Conservation (phyloP, 495 filamentous ascomycete genomes). For the Penicillium subrubescens region DNA sequence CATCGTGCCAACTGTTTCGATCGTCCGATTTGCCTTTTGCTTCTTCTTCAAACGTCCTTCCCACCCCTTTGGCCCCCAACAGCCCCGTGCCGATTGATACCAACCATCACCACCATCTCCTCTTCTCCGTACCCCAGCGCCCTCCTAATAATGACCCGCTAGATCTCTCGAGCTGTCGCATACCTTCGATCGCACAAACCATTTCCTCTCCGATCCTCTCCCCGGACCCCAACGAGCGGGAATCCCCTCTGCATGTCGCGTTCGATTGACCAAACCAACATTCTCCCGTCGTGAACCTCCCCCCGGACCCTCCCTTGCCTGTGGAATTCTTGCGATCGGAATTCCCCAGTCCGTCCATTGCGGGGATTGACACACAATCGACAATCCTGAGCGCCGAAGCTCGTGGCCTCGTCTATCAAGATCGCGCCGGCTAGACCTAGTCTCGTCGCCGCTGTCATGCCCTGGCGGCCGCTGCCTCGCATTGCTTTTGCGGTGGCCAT, state of each 20-base stretch:
- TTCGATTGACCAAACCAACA: constrained; percentile 28
- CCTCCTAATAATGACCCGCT: constrained; percentile 24
- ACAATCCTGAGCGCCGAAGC: constrained; percentile 1
- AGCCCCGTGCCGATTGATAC: constrained; percentile 2
- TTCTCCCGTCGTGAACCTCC: constrained; percentile 29
- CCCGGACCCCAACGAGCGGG: constrained; percentile 15
- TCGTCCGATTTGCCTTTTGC: neutral
- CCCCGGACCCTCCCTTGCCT: constrained; percentile 14
- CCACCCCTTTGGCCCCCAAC: constrained; percentile 13
- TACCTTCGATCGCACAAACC: constrained; percentile 21
- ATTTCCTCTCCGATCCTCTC: constrained; percentile 27
- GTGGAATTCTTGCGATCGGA: constrained; percentile 22
- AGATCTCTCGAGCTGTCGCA: constrained; percentile 31
- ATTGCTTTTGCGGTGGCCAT: constrained; percentile 97
- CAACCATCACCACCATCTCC: neutral
- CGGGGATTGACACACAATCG: constrained; percentile 16
- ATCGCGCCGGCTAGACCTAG: constrained; percentile 10
- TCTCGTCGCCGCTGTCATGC: constrained; percentile 59
- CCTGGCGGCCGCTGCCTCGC: constrained; percentile 94
- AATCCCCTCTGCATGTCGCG: constrained; percentile 36
- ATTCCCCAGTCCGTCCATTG: constrained; percentile 10
- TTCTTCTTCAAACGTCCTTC: constrained; percentile 3
- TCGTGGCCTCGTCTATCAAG: constrained; percentile 15
- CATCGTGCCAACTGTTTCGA: constrained; percentile 4
- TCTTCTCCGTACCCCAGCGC: neutral